These are phyloP conservation scores for Phialophora expanda DNA, from an alignment of 2,329 filamentous ascomycete genomes.

Conservation along the genomic window DNA sequence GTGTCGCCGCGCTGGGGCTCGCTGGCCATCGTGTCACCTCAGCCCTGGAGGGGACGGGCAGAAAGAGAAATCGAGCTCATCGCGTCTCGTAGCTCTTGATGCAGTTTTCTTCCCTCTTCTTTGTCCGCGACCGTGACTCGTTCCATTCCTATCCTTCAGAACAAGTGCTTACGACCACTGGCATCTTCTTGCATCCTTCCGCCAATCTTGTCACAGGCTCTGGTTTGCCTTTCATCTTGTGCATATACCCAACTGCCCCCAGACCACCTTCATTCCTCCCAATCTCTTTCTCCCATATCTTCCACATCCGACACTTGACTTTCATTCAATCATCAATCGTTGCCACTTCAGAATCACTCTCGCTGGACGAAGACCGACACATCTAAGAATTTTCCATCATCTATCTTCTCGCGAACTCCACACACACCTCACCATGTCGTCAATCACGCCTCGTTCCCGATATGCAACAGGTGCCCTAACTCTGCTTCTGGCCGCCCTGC, in stretches of 20 bases:
- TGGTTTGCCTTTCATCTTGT: conserved; percentile 14
- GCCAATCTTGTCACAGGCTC: conserved; percentile 2
- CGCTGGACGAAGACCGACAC: conserved; percentile 28
- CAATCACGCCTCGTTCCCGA: conserved; percentile 23
- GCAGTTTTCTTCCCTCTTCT: conserved; percentile 13
- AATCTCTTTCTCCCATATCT: conserved; percentile 9
- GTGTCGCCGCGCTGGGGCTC: conserved; percentile 16
- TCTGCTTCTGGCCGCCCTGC: conserved; percentile 25
- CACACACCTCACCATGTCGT: conserved; percentile 10
- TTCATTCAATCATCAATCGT: not conserved
- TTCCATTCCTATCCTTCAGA: conserved; percentile 13
- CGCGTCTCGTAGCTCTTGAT: conserved; percentile 18
- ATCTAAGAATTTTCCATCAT: not conserved
- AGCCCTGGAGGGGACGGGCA: conserved; percentile 12
- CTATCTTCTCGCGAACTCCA: too few species aligned
- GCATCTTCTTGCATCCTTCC: conserved; percentile 16
- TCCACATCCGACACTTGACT: not conserved
- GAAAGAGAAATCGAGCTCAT: conserved; percentile 14
- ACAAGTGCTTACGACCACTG: conserved; percentile 28
- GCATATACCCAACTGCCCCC: conserved; percentile 9
- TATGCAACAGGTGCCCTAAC: conserved; percentile 13
- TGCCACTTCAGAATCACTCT: conserved; percentile 8
- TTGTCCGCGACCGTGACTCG: conserved; percentile 13
- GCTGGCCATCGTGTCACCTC: conserved; percentile 16
- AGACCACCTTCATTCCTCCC: conserved; percentile 14